phyloP scores from a whole-genome alignment of 1,284 basidiomycete genomes.

The Pseudozyma sp. region DNA sequence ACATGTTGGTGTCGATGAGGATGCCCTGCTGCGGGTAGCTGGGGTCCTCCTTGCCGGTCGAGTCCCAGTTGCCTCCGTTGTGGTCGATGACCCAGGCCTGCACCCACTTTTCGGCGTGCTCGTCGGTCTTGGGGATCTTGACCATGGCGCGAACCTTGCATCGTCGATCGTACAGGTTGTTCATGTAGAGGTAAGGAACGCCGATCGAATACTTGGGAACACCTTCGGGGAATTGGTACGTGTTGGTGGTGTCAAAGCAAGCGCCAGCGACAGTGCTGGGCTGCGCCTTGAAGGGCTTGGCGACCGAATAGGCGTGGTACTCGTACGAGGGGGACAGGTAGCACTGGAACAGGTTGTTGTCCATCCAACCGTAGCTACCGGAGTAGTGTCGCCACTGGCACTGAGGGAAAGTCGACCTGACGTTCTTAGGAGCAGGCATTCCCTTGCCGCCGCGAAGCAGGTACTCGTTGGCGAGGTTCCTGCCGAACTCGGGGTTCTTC shows the following conservation, averaged over 20 bases:
- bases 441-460: conserved; percentile 5
- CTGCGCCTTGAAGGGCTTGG: conserved; percentile 12
- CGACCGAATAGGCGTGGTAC: conserved; percentile 32
- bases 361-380: conserved; percentile 13
- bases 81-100: conserved; percentile 37
- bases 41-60: conserved; percentile 2
- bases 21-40: conserved; percentile 17
- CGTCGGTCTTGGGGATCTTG: conserved; percentile 40
- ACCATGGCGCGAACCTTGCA: conserved; percentile 48
- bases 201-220: conserved; percentile 26
- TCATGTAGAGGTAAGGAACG: conserved; percentile 39
- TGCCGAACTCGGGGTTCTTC: conserved; percentile 22
- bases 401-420: conserved; percentile 9
- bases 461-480: conserved; percentile 18
- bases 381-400: conserved; percentile 32
- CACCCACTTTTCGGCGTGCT: conserved; percentile 31
- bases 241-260: conserved; percentile 24
- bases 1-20: conserved; percentile 32
- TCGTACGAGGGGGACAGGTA: conserved; percentile 36
- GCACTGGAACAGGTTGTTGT: conserved; percentile 38
- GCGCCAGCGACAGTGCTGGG: conserved; percentile 7
- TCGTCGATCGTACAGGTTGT: conserved; percentile 45
- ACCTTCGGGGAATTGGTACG: conserved; percentile 11
- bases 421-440: conserved; percentile 22
- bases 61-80: conserved; percentile 22